These are phyloP conservation scores for Rhypophila decipiens DNA, from an alignment of 495 filamentous ascomycete genomes.

Conservation along the genomic window DNA sequence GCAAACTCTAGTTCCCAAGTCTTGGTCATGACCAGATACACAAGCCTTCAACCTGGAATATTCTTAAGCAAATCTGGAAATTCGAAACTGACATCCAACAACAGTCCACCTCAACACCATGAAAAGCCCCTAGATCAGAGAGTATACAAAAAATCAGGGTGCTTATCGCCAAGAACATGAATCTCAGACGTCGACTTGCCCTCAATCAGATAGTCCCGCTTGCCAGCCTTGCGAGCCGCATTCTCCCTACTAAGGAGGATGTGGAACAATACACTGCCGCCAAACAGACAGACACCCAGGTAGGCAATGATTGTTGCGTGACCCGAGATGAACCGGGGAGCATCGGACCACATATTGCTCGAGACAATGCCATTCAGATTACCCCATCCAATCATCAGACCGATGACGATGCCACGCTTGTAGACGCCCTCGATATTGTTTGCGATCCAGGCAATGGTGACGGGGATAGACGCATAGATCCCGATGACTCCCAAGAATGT, in stretches of 20 bases:
- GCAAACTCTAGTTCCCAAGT: no score
- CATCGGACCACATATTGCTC: constrained; percentile 50
- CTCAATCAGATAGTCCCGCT: constrained; percentile 58
- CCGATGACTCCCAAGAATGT: constrained; percentile 44
- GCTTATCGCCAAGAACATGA: constrained; percentile 56
- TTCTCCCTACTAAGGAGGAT: constrained; percentile 58
- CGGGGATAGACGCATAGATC: constrained; percentile 74
- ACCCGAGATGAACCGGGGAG: constrained; percentile 31
- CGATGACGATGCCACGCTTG: constrained; percentile 75
- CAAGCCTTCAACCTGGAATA: no score
- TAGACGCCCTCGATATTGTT: constrained; percentile 91
- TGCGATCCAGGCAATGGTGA: constrained; percentile 75
- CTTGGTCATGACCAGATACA: no score
- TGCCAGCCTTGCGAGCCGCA: constrained; percentile 46
- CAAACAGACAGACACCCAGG: constrained; percentile 34
- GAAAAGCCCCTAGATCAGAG: no score
- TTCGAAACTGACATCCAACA: no score
- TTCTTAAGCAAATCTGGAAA: no score
- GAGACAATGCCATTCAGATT: constrained; percentile 78
- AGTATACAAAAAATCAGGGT: constrained; percentile 72
- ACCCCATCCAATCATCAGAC: constrained; percentile 81
- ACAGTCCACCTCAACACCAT: no score
- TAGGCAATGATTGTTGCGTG: constrained; percentile 34
- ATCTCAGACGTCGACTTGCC: constrained; percentile 50
- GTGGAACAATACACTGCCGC: constrained; percentile 39